Conservation (phyloP, 495 filamentous ascomycete species). For the Aspergillus haitiensis region DNA sequence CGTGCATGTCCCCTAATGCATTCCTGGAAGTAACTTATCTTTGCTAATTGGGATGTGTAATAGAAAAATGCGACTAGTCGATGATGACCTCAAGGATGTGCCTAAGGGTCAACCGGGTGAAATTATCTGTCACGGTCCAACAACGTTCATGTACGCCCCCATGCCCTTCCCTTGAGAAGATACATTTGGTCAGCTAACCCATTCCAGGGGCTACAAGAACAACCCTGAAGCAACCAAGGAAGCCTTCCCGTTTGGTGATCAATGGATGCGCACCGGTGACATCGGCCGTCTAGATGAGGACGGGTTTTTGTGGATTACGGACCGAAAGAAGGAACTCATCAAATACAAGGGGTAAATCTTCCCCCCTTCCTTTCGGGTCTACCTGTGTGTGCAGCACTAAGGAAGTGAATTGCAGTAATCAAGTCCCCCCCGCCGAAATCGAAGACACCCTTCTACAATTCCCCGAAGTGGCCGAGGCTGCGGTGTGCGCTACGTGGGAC, state of each 20-base stretch:
- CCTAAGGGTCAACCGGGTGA: not conserved
- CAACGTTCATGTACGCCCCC: not conserved
- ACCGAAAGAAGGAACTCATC: constrained; percentile 7
- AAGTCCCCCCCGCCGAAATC: constrained; percentile 11
- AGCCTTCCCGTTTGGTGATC: constrained; percentile 4
- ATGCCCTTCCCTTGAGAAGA: not conserved
- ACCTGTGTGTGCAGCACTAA: no score
- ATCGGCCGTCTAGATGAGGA: not conserved
- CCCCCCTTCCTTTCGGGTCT: no score
- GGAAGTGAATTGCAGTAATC: not conserved
- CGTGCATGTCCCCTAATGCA: not conserved
- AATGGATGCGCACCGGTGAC: constrained; percentile 10
- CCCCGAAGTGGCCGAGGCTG: constrained; percentile 1
- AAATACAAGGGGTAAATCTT: constrained; percentile 1
- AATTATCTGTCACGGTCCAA: not conserved
- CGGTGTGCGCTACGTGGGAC: constrained; percentile 9
- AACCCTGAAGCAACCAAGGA: constrained; percentile 1
- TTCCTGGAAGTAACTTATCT: not conserved
- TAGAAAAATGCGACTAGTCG: not conserved
- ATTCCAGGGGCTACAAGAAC: constrained; percentile 11
- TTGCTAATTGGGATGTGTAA: not conserved
- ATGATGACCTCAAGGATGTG: not conserved
- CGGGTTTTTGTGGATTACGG: not conserved
- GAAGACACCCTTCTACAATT: not conserved
- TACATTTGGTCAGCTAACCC: not conserved